These are phyloP conservation scores for Coemansia sp. DNA, from an alignment of 192 early-diverging fungal genomes.

Conservation along the genomic window DNA sequence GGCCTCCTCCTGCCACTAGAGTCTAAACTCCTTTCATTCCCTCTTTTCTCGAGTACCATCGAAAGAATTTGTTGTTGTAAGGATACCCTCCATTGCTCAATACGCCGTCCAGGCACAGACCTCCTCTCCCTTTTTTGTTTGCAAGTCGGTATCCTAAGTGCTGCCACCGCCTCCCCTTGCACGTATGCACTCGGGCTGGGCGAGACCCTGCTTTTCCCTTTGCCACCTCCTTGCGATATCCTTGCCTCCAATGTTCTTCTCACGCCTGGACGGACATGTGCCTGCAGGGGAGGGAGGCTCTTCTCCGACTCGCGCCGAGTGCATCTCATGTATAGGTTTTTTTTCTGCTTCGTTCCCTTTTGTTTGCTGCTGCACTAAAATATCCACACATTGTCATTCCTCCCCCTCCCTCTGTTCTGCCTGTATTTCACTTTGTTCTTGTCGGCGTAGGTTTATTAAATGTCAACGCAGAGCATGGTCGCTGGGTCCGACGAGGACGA, in stretches of 20 bases:
- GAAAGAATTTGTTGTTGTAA: too few relatives aligned
- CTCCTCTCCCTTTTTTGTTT: too few relatives aligned
- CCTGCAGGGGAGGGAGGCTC: not conserved
- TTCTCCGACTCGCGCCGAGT: not conserved
- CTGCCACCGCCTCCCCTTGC: too few relatives aligned
- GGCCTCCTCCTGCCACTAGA: too few relatives aligned
- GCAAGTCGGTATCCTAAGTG: too few relatives aligned
- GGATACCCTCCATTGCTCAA: too few relatives aligned
- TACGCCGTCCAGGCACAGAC: too few relatives aligned
- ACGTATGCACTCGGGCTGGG: not conserved
- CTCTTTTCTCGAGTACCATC: too few relatives aligned
- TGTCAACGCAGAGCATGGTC: constrained; percentile 27
- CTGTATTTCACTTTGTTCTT: not conserved
- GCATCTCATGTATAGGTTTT: not conserved
- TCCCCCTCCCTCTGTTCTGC: not conserved
- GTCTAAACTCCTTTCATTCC: too few relatives aligned
- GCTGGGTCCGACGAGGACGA: constrained; percentile 47
- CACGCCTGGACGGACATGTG: constrained; percentile 5
- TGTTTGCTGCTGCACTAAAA: not conserved
- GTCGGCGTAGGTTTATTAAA: not conserved
- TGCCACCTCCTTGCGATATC: not conserved
- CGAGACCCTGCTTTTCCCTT: not conserved
- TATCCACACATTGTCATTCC: not conserved
- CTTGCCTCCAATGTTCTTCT: not conserved
- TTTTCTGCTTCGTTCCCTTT: not conserved